Percentiles rank a stretch among this genome's conserved stretches.
Conservation (phyloP, 2,329 filamentous ascomycete species). For the Trichoderma koningii region DNA sequence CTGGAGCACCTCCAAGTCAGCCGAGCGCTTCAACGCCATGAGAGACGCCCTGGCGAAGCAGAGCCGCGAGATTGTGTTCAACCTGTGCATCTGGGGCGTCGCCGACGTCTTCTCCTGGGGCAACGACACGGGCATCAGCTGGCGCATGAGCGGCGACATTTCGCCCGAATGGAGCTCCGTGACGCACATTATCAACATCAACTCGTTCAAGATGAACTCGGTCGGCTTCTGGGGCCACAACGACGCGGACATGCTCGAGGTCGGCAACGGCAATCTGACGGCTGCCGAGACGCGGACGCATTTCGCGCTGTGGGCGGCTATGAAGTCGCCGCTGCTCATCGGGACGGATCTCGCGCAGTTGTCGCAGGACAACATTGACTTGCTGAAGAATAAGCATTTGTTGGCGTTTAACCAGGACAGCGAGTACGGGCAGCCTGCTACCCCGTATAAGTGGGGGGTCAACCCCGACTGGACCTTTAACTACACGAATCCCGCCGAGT, state of each 20-base stretch:
- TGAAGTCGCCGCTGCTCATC: slow-evolving; percentile 55
- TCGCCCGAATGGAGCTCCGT: slow-evolving; percentile 41
- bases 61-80: slow-evolving; percentile 52
- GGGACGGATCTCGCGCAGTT: slow-evolving; percentile 47
- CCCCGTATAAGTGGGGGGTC: slow-evolving; percentile 51
- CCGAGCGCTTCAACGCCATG: slow-evolving; percentile 53
- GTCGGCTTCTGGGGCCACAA: slow-evolving; percentile 53
- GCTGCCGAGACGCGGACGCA: slow-evolving; percentile 50
- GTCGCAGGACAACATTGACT: slow-evolving; percentile 39
- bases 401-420: slow-evolving; percentile 51
- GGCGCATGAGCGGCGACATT: slow-evolving; percentile 50
- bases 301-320: slow-evolving; percentile 54
- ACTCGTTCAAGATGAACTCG: slow-evolving; percentile 48
- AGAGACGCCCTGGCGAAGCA: slow-evolving; percentile 51
- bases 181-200: slow-evolving; percentile 50
- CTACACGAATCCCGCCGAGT: slow-evolving; percentile 50
- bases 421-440: slow-evolving; percentile 44
- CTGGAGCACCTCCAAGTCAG: slow-evolving; percentile 36
- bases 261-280: slow-evolving; percentile 53
- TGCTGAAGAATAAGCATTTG: slow-evolving; percentile 47
- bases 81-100: slow-evolving; percentile 56
- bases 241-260: slow-evolving; percentile 54
- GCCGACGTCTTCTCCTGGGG: slow-evolving; percentile 55
- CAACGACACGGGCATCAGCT: slow-evolving; percentile 50
- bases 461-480: slow-evolving; percentile 55